Evolutionary conservation across 495 filamentous ascomycete genomes (phyloP).

Genomic region (Saxophila tyrrhenica): DNA sequence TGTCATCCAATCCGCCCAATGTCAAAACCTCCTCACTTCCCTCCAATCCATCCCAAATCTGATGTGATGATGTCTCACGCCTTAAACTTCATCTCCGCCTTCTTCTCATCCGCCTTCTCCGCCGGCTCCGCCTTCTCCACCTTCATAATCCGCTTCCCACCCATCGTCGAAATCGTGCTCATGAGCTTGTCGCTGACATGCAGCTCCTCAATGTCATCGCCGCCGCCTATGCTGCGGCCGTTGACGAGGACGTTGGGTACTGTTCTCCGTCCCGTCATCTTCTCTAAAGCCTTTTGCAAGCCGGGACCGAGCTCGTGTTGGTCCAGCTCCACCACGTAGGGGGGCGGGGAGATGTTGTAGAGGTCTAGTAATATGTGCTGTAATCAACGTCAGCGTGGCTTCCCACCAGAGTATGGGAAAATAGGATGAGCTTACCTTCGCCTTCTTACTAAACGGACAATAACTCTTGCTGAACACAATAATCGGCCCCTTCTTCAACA

Average conservation of each 20-base stretch:
- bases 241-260: slow-evolving; percentile 88
- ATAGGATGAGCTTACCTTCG: slow-evolving; percentile 42
- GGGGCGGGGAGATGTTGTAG: slow-evolving; percentile 70
- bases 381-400: background rate
- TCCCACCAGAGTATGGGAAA: background rate
- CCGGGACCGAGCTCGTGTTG: slow-evolving; percentile 58
- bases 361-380: slow-evolving; percentile 56
- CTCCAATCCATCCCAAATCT: background rate
- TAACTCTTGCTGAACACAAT: slow-evolving; percentile 94
- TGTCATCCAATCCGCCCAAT: background rate
- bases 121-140: slow-evolving; percentile 8
- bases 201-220: slow-evolving; percentile 70
- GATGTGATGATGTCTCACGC: background rate
- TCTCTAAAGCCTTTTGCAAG: slow-evolving; percentile 56
- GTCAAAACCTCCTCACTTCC: background rate
- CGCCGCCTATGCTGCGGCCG: slow-evolving; percentile 80
- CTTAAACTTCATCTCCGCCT: background rate
- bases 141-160: slow-evolving; percentile 51
- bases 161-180: slow-evolving; percentile 61
- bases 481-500: slow-evolving; percentile 72
- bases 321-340: slow-evolving; percentile 87
- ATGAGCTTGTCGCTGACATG: slow-evolving; percentile 56
- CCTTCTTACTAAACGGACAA: slow-evolving; percentile 71
- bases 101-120: background rate
- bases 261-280: slow-evolving; percentile 67